Conservation (phyloP, 1,284 basidiomycete genomes). For the Apiotrichum domesticum region DNA sequence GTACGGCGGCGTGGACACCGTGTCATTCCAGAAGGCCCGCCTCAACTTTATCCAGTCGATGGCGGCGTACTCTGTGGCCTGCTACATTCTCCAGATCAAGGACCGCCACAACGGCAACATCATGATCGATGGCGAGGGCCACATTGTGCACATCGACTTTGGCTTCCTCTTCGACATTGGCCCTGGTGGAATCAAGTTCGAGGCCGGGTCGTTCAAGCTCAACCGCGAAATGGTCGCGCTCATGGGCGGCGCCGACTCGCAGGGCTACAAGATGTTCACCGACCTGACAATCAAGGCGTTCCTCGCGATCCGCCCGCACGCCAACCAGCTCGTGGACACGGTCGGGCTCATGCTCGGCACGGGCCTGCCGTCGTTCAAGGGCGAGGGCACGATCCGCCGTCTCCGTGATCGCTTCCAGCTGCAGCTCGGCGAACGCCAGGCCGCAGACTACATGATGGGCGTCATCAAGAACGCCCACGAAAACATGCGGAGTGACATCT, state of each 20-base stretch:
- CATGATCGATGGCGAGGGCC: conserved; percentile 96
- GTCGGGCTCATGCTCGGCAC: conserved; percentile 93
- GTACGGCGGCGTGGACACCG: conserved; percentile 82
- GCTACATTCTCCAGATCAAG: conserved; percentile 95
- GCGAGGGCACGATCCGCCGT: conserved; percentile 80
- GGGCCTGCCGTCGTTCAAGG: conserved; percentile 92
- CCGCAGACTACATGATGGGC: conserved; percentile 85
- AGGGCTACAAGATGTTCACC: conserved; percentile 90
- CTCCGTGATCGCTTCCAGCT: conserved; percentile 81
- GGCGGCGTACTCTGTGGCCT: conserved; percentile 98
- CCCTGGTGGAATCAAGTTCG: conserved; percentile 76
- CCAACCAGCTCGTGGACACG: conserved; percentile 79
- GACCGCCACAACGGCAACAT: conserved; percentile 98
- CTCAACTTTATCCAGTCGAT: conserved; percentile 97
- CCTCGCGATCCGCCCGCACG: conserved; percentile 85
- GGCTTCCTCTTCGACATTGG: conserved; percentile 97
- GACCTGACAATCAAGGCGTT: conserved; percentile 94
- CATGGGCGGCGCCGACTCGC: conserved; percentile 90
- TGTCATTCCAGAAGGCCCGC: conserved; percentile 87
- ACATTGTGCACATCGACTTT: conserved; percentile 92
- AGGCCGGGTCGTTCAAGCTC: conserved; percentile 94
- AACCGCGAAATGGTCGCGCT: conserved; percentile 96
- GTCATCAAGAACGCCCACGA: conserved; percentile 89
- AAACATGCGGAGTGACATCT: conserved; percentile 83
- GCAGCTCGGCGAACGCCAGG: conserved; percentile 76